Evolutionary conservation across 495 filamentous ascomycete genomes (phyloP), one percentile per base, ranked within the genome.

Genomic region (Penicillium roqueforti): DNA sequence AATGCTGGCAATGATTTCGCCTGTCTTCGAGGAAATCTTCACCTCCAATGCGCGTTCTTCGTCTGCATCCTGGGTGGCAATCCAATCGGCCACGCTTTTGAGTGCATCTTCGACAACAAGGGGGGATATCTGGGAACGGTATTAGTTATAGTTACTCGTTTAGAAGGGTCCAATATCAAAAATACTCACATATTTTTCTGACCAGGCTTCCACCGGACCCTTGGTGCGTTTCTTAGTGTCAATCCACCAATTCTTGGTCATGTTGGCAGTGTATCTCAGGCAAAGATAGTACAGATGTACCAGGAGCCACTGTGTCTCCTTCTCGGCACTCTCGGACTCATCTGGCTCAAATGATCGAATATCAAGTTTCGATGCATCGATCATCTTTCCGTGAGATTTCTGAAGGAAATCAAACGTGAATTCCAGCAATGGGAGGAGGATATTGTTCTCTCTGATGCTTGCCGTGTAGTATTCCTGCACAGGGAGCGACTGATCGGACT

Each of bases 231-330:
- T 86, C 50, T 81, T 83, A 44, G 80, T 75, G 52, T 88, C 84
- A 4, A 95, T 79, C 76, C 87, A 93, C 91, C 93, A 97, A n/a
- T 74, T 69, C 68, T 90, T 95, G 50, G 87, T 86, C 22, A 89
- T 76, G n/a, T 80, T 82, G 8, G 90, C 89, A 10, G 88, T 71
- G 62, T 90, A 80, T 53, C 79, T 86, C 38, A 97, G 78, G 26
- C 80, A 80, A 6, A 91, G 81, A 65, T 89, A 97, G 74, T 89
- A 96, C 9, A 97, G 71, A 63, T 97, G 89, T 11, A 89, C 80
- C 2, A 95, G 75, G 8, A 97, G 80, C 87, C 86, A 91, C 57
- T 91, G 80, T 53, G 85, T 85, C 58, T 89, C 85, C 46, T 79
- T 80, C 54, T 89, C 84, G 3, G 80, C 70, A 9, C 69, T 72